phyloP scores from a whole-genome alignment of 2,329 filamentous ascomycete genomes.

The Amauroascus niger region DNA sequence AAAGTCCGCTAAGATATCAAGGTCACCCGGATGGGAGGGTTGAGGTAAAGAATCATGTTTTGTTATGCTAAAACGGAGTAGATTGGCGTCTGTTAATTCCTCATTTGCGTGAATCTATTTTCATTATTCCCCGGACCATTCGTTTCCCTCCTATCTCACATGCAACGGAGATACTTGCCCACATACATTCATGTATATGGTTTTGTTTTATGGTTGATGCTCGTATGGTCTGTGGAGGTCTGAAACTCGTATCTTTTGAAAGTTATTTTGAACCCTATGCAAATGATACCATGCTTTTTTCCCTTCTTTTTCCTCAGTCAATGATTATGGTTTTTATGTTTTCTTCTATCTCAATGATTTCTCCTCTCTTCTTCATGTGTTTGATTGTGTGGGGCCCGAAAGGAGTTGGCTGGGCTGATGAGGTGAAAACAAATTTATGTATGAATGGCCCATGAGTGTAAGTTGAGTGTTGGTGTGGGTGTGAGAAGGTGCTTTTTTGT shows the following conservation, averaged over 20 bases:
- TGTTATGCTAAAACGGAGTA: conserved; percentile 8
- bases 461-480: background rate
- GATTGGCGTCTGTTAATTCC: background rate
- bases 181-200: conserved; percentile 11
- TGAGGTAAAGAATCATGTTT: conserved; percentile 8
- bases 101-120: background rate
- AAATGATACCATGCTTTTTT: conserved; percentile 12
- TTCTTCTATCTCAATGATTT: background rate
- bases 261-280: conserved; percentile 9
- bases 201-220: conserved; percentile 23
- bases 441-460: background rate
- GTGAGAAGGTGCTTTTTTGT: background rate
- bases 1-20: conserved; percentile 6
- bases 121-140: conserved; percentile 16
- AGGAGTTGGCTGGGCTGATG: background rate
- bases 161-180: conserved; percentile 25
- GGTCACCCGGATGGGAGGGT: conserved; percentile 6
- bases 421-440: background rate
- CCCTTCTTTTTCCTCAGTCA: conserved; percentile 8
- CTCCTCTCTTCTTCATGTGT: conserved; percentile 15
- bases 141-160: background rate
- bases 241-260: conserved; percentile 9
- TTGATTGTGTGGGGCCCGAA: background rate
- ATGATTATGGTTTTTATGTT: conserved; percentile 12
- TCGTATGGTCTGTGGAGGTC: conserved; percentile 7